phyloP scores from a whole-genome alignment of 257 asterid genomes.

The Solanum chilense region DNA sequence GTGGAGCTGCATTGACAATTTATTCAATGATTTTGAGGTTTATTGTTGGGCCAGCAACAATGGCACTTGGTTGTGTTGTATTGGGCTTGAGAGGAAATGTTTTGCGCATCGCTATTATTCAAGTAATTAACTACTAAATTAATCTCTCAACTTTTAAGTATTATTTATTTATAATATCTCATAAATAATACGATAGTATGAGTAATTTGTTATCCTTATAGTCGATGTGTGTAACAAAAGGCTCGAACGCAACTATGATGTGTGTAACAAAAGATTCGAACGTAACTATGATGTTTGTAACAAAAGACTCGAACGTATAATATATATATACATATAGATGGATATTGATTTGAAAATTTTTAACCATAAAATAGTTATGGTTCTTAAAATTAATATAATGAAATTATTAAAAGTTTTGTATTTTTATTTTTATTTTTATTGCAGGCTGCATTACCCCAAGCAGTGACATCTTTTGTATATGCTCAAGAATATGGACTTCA shows the following conservation, averaged over 20 bases:
- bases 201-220: not conserved
- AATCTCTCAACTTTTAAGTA: rapidly evolving
- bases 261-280: not conserved
- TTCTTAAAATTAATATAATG: not conserved
- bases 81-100: slow-evolving; percentile 36
- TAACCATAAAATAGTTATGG: not conserved
- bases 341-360: no score
- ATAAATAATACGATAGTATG: no score
- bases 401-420: not conserved
- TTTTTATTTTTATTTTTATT: not conserved
- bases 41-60: slow-evolving; percentile 34
- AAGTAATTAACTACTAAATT: slow-evolving; percentile 10
- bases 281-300: not conserved
- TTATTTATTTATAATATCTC: not conserved
- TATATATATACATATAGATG: no score
- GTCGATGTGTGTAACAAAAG: not conserved
- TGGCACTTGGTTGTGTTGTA: slow-evolving; percentile 25
- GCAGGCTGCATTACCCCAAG: slow-evolving; percentile 22
- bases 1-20: slow-evolving; percentile 30
- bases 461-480: slow-evolving; percentile 12
- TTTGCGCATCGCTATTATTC: slow-evolving; percentile 36
- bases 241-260: not conserved
- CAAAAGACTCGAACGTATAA: not conserved
- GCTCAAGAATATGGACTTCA: slow-evolving; percentile 23
- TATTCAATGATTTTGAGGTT: slow-evolving; percentile 34